A percentile compares a stretch with the other conserved stretches of the same genome.
phyloP scores from a whole-genome alignment of 305 asterid genomes.

The Fraxinus dipetala region DNA sequence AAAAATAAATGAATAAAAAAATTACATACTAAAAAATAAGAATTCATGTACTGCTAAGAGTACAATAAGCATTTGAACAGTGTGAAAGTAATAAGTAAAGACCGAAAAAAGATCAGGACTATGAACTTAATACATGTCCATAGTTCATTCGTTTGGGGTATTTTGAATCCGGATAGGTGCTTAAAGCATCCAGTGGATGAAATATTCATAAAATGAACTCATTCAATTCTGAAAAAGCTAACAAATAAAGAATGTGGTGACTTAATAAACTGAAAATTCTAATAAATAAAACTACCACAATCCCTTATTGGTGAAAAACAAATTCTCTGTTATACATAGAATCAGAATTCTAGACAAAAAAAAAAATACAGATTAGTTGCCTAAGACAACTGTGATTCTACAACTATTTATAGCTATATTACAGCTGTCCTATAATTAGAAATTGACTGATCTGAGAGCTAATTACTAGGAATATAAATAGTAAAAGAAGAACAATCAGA shows the following conservation, averaged over 20 bases:
- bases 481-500: background rate
- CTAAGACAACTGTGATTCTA: background rate
- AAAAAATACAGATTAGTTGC: background rate
- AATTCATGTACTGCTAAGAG: too few species aligned
- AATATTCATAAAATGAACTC: background rate
- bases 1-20: background rate
- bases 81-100: background rate
- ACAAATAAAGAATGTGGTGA: background rate
- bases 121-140: background rate
- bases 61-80: background rate
- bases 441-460: background rate
- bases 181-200: background rate
- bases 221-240: background rate
- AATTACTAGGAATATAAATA: background rate
- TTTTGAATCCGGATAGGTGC: background rate
- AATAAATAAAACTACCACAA: background rate
- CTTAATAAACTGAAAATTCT: background rate
- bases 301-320: background rate
- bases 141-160: background rate
- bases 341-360: background rate
- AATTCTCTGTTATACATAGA: background rate
- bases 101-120: background rate
- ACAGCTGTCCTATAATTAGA: background rate
- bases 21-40: background rate
- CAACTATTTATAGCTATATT: background rate